phyloP scores from a whole-genome alignment of 768 basidiomycete genomes.

The Rickenella mellea region DNA sequence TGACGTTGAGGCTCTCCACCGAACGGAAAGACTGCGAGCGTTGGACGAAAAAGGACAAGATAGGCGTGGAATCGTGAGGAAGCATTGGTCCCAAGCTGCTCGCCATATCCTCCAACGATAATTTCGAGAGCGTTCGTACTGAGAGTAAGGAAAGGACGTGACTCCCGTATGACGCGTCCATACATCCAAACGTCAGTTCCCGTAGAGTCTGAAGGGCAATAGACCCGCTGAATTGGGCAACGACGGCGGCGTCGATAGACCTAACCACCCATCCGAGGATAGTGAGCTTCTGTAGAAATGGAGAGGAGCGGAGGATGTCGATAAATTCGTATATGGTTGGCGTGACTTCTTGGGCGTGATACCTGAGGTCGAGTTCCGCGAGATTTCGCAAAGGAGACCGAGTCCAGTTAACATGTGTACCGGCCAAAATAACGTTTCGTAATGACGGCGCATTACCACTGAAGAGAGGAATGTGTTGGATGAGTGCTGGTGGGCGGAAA shows the following conservation, averaged over 20 bases:
- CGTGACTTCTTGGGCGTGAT: slow-evolving; percentile 47
- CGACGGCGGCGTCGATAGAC: slow-evolving; percentile 13
- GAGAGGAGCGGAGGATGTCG: slow-evolving; percentile 30
- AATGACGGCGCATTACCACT: slow-evolving; percentile 22
- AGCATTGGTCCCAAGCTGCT: slow-evolving; percentile 24
- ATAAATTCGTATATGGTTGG: slow-evolving; percentile 39
- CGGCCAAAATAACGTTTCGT: slow-evolving; percentile 35
- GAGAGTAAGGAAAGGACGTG: slow-evolving; percentile 28
- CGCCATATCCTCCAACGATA: slow-evolving; percentile 40
- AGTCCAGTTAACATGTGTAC: slow-evolving; percentile 51
- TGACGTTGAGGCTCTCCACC: slow-evolving; percentile 2
- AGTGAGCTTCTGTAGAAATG: slow-evolving; percentile 28
- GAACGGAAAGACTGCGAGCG: slow-evolving; percentile 1
- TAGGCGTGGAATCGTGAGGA: slow-evolving; percentile 23
- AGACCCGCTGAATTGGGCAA: too few species aligned
- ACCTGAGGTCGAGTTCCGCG: slow-evolving; percentile 40
- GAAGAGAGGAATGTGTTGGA: slow-evolving; percentile 34
- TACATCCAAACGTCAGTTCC: too few species aligned
- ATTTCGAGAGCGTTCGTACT: slow-evolving; percentile 25
- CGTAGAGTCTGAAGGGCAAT: too few species aligned
- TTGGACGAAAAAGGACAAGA: slow-evolving; percentile 26
- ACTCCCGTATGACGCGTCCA: slow-evolving; percentile 29
- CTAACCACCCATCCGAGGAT: slow-evolving; percentile 48
- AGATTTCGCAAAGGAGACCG: slow-evolving; percentile 31
- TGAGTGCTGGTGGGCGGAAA: slow-evolving; percentile 35